Base-by-base conservation (phyloP, 2,329 filamentous ascomycete species). In the Xylaria hypoxylon region DNA sequence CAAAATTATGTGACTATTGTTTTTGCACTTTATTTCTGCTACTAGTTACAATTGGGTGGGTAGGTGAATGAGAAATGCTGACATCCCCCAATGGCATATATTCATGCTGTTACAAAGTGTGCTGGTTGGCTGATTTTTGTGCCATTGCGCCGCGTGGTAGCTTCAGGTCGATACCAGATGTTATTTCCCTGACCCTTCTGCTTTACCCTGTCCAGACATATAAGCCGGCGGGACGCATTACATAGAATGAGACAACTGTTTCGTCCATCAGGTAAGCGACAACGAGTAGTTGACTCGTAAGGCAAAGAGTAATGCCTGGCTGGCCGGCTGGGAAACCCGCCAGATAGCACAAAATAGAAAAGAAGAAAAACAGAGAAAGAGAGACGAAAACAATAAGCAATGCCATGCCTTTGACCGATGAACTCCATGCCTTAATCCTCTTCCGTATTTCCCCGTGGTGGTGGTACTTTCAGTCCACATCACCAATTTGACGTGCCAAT, bases 381-480 rank as follows among this genome's bases (percentile, higher is more conserved):
- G n/a, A 24, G 11, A 47, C 13, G 8, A 24, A 13, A 24, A 24
- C 7, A 42, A 42, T 35, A 42, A 42, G 33, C 40, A 64, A 65
- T 62, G 51, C 58, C 58, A 44, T 69, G 58, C 48, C 55, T 38
- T 31, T 59, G 50, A 62, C 59, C 64, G 35, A 26, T 69, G 19
- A 64, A 67, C 64, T 62, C 64, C 67, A 35, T 62, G 58, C 60
- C 67, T 28, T 57, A 59, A 45, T 28, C 58, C 53, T 59, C 44
- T 60, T 58, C 44, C 45, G 57, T 65, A 55, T 53, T 68, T 62
- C 44, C 58, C 51, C 26, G 17, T 24, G 44, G 47, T 44, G 45
- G 53, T 44, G 38, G n/a, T 60, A 44, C 48, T 50, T 33, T 42
- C 6, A n/a, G 31, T 19, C 31, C 17, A 47, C 35, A 13, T 60